Conservation (phyloP, 2,329 filamentous ascomycete genomes). For the Boeremia exigua region DNA sequence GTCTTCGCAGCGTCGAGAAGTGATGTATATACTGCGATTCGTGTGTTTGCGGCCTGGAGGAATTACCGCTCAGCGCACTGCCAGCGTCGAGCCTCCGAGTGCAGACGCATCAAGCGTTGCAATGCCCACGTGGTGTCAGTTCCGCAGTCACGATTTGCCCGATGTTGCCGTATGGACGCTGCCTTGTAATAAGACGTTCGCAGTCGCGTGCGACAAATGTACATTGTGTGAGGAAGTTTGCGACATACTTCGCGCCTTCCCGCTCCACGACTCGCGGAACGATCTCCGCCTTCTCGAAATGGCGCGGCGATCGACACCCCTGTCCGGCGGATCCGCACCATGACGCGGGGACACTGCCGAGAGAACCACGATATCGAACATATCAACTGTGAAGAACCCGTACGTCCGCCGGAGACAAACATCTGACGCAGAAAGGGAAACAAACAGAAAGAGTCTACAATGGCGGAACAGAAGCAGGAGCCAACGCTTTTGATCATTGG, state of each 20-base stretch:
- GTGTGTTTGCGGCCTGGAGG: too few relatives aligned
- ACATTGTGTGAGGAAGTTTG: too few relatives aligned
- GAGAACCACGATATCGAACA: background rate
- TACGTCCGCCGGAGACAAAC: background rate
- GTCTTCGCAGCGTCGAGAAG: too few relatives aligned
- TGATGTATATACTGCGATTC: too few relatives aligned
- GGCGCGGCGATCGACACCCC: constrained; percentile 8
- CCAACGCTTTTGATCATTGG: constrained; percentile 62
- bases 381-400: background rate
- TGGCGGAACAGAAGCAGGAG: constrained; percentile 10
- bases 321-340: constrained; percentile 14
- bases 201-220: too few relatives aligned
- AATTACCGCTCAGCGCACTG: too few relatives aligned
- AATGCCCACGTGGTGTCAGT: too few relatives aligned
- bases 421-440: background rate
- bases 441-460: background rate
- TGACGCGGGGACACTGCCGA: constrained; percentile 8
- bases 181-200: too few relatives aligned
- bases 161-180: too few relatives aligned
- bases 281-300: constrained; percentile 9
- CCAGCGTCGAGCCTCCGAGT: too few relatives aligned
- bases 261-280: constrained; percentile 4
- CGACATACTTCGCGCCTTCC: background rate
- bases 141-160: too few relatives aligned
- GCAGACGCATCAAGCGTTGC: too few relatives aligned